A percentile compares a stretch with the other conserved stretches of the same genome.
phyloP scores from a whole-genome alignment of 129 eudicot genomes.

The Arctium lappa region DNA sequence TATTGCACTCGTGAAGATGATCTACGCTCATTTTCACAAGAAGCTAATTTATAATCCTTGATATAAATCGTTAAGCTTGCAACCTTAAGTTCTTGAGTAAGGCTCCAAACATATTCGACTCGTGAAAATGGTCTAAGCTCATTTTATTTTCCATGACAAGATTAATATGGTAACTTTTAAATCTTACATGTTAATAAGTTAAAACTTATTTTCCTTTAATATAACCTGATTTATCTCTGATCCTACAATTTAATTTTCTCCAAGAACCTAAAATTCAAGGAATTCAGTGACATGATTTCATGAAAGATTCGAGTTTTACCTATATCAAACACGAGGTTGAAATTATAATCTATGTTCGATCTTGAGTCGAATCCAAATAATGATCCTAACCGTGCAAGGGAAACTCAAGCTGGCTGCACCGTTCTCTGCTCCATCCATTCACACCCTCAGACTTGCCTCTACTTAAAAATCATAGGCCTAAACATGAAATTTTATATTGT shows the following conservation, averaged over 20 bases:
- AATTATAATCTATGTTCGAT: not conserved
- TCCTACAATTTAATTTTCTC: not conserved
- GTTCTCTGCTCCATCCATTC: not conserved
- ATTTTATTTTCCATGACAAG: not conserved
- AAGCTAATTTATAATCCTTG: not conserved
- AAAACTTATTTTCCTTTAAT: not conserved
- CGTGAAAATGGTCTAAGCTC: not conserved
- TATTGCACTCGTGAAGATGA: not conserved
- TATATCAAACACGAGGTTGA: not conserved
- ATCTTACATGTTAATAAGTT: not conserved
- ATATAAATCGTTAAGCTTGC: not conserved
- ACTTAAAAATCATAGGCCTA: not conserved
- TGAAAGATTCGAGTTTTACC: not conserved
- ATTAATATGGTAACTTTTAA: not conserved
- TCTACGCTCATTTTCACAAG: not conserved
- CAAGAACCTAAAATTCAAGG: slow-evolving; percentile 9
- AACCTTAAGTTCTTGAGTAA: not conserved
- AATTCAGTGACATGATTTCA: slow-evolving; percentile 3
- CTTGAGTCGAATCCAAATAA: not conserved
- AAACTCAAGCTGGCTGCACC: not conserved
- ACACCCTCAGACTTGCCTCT: not conserved
- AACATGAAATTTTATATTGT: not conserved
- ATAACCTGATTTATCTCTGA: not conserved
- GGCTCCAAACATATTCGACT: not conserved
- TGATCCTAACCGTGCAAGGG: not conserved